A percentile compares a stretch with the other conserved stretches of the same genome.
Conservation (phyloP, 2,329 filamentous ascomycete genomes). For the Neonectria faginata region DNA sequence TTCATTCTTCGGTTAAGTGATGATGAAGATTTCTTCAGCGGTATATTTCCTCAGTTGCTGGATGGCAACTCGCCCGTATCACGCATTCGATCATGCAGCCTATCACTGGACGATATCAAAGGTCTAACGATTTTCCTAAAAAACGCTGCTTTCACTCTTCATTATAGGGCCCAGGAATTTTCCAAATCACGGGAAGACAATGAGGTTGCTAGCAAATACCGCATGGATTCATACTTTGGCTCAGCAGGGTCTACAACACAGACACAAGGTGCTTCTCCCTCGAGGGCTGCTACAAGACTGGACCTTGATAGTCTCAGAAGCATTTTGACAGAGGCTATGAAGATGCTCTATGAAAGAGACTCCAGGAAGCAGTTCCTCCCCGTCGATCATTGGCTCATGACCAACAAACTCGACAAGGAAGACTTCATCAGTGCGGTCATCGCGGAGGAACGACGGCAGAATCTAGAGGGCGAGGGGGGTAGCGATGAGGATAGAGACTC, state of each 20-base stretch:
- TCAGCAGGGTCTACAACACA: conserved; percentile 20
- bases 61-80: conserved; percentile 57
- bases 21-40: conserved; percentile 91
- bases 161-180: conserved; percentile 81
- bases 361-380: conserved; percentile 88
- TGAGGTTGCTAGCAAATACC: conserved; percentile 40
- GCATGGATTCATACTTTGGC: conserved; percentile 48
- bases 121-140: conserved; percentile 86
- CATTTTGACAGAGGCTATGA: conserved; percentile 82
- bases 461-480: conserved; percentile 60
- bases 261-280: neutral
- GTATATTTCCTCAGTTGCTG: conserved; percentile 56
- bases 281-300: conserved; percentile 54
- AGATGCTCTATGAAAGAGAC: conserved; percentile 92
- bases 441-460: conserved; percentile 84
- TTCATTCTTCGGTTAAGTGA: conserved; percentile 94
- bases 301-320: conserved; percentile 82
- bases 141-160: conserved; percentile 88
- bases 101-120: conserved; percentile 78
- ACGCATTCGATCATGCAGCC: conserved; percentile 70
- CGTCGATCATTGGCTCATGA: conserved; percentile 94
- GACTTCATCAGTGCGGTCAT: conserved; percentile 89
- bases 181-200: conserved; percentile 46
- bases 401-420: conserved; percentile 85
- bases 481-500: conserved; percentile 51